phyloP scores from a whole-genome alignment of 441 rosid genomes.

The Euphorbia schlechtendalii region DNA sequence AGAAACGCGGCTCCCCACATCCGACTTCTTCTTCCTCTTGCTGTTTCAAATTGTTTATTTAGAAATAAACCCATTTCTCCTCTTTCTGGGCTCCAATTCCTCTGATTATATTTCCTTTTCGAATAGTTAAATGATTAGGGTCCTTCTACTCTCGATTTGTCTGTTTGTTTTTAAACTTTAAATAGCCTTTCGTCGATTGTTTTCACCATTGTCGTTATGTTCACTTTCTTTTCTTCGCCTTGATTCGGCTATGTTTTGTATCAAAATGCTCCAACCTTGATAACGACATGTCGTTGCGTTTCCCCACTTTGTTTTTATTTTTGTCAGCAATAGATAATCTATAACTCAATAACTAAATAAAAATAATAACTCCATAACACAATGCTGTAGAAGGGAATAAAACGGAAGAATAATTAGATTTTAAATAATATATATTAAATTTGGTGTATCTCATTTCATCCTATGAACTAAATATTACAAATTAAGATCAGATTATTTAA shows the following conservation, averaged over 20 bases:
- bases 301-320: no score
- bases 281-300: slow-evolving; percentile 1
- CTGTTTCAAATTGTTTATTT: slow-evolving; percentile 36
- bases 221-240: neutral
- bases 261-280: neutral
- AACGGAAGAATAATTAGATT: no score
- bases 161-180: neutral
- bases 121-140: no score
- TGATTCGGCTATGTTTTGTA: neutral
- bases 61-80: slow-evolving; percentile 43
- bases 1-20: slow-evolving; percentile 42
- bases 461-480: no score
- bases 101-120: no score
- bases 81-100: neutral
- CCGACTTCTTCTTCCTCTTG: slow-evolving; percentile 34
- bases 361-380: no score
- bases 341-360: no score
- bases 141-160: neutral
- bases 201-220: slow-evolving; percentile 5
- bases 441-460: no score
- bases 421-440: no score
- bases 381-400: no score
- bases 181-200: neutral
- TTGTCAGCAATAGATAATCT: no score
- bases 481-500: no score